Evolutionary conservation across 2,329 filamentous ascomycete genomes (phyloP), one percentile per base, ranked within the genome.

Genomic region (Aspergillus puulaauensis): DNA sequence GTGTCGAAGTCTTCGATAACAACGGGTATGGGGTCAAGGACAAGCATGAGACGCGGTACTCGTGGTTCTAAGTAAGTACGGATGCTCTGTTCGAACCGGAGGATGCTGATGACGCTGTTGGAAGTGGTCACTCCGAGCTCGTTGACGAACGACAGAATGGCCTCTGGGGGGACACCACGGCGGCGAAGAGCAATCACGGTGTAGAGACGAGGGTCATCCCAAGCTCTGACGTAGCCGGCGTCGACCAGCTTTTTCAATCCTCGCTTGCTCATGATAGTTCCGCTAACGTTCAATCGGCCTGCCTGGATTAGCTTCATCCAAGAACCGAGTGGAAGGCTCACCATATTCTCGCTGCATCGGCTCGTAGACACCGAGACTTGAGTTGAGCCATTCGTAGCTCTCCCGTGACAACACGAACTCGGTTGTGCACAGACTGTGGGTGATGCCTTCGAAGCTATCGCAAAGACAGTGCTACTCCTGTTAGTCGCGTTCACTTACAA

Each of bases 321-420:
- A n/a, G 2, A 11, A 31, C 3, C 4, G n/a, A 11, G 6, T 21
- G 35, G 11, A 24, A 12, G 15, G 53, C 60, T 23, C 33, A 54
- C 88, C 86, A 62, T 86, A 96, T 77, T 96, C 93, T 73, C 93
- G 83, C 82, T 98, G 93, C 91, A 96, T 96, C 1, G 93, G 92
- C 68, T 91, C 85, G 75, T 96, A 96, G 56, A 96, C 87, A 37
- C 87, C 90, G 14, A 96, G 81, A 11, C 86, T 84, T 74, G 91
- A 87, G 73, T 95, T 90, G 35, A 98, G 80, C 86, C 86, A 98
- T 70, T 98, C 93, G 70, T 98, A 99, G 40, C 90, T 95, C 47
- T 90, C 87, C 58, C 93, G 82, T 19, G 90, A 89, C 52, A 90
- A 85, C 64, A 93, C 86, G 68, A 98, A 97, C 73, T 98, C 95